Percentiles rank a stretch among this genome's conserved stretches.
phyloP scores from a whole-genome alignment of 2,329 filamentous ascomycete species.

The Paracorniculantispora psalliotae region DNA sequence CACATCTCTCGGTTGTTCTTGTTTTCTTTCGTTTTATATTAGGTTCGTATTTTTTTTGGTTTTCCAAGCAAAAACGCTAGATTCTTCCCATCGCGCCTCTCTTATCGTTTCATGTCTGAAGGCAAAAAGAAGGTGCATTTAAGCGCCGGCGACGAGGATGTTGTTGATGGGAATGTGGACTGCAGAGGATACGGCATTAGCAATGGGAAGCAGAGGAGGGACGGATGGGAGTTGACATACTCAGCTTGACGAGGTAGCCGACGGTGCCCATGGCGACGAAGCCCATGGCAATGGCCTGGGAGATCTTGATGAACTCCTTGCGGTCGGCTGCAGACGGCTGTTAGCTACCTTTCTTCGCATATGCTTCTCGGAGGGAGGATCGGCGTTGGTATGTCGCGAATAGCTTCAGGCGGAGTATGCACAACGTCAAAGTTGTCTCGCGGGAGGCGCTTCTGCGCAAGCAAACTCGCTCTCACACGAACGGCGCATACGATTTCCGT shows the following conservation, averaged over 20 bases:
- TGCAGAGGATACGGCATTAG: slow-evolving; percentile 24
- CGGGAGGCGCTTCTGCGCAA: no score
- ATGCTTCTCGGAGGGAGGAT: neutral
- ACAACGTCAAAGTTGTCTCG: no score
- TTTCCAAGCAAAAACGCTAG: neutral
- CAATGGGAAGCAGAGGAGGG: neutral
- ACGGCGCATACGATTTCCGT: no score
- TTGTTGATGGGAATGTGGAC: slow-evolving; percentile 68
- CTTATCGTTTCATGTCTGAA: neutral
- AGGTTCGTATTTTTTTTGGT: neutral
- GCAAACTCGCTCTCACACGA: no score
- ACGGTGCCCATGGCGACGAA: slow-evolving; percentile 68
- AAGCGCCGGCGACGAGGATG: slow-evolving; percentile 63
- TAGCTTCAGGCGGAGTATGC: slow-evolving; percentile 2
- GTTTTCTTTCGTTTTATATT: neutral
- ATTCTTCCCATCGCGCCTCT: neutral
- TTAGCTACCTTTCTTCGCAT: no score
- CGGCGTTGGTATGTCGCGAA: neutral
- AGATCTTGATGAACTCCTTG: slow-evolving; percentile 41
- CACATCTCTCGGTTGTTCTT: neutral
- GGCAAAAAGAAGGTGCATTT: slow-evolving; percentile 24
- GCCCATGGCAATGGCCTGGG: slow-evolving; percentile 61
- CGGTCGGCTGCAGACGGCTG: slow-evolving; percentile 30
- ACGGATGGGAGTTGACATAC: slow-evolving; percentile 35
- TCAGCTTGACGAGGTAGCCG: slow-evolving; percentile 66